These are phyloP conservation scores for Suhomyces wounanorum DNA, from an alignment of 1,139 yeast species.

Conservation along the genomic window DNA sequence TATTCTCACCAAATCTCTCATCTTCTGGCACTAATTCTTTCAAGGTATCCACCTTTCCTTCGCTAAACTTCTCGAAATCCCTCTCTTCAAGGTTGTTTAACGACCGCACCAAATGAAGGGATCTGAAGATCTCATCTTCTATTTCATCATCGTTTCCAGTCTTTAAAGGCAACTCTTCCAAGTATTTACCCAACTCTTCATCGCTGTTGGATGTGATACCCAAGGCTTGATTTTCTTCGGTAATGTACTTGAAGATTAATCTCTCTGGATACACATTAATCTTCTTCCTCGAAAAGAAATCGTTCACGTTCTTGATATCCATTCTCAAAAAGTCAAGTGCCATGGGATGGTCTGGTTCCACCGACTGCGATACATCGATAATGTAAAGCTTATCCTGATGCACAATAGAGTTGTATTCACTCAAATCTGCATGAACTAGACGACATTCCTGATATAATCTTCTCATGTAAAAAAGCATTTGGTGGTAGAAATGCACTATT, in stretches of 20 bases:
- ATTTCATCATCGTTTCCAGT: constrained; percentile 57
- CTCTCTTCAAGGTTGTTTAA: constrained; percentile 79
- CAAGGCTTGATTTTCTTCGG: constrained; percentile 40
- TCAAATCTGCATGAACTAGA: constrained; percentile 93
- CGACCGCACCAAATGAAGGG: constrained; percentile 79
- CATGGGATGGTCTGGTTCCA: constrained; percentile 98
- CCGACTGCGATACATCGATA: constrained; percentile 96
- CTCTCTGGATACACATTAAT: constrained; percentile 82
- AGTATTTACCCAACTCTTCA: constrained; percentile 36
- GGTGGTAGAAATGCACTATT: constrained; percentile 67
- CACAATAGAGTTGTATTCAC: constrained; percentile 90
- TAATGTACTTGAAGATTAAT: constrained; percentile 74
- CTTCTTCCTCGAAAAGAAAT: constrained; percentile 71
- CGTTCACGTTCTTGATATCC: constrained; percentile 96
- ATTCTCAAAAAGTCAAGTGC: constrained; percentile 90
- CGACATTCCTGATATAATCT: constrained; percentile 85
- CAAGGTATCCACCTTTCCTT: constrained; percentile 80
- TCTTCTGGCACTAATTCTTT: constrained; percentile 53
- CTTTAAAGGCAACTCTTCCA: constrained; percentile 53
- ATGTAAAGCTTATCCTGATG: constrained; percentile 81
- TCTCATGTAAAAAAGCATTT: constrained; percentile 82
- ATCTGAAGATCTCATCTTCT: constrained; percentile 83
- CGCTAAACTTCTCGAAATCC: constrained; percentile 78
- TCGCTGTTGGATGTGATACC: constrained; percentile 44
- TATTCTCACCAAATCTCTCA: not conserved